These are phyloP conservation scores for Phytophthora ramorum DNA, from an alignment of 352 stramenopile species.

Conservation along the genomic window DNA sequence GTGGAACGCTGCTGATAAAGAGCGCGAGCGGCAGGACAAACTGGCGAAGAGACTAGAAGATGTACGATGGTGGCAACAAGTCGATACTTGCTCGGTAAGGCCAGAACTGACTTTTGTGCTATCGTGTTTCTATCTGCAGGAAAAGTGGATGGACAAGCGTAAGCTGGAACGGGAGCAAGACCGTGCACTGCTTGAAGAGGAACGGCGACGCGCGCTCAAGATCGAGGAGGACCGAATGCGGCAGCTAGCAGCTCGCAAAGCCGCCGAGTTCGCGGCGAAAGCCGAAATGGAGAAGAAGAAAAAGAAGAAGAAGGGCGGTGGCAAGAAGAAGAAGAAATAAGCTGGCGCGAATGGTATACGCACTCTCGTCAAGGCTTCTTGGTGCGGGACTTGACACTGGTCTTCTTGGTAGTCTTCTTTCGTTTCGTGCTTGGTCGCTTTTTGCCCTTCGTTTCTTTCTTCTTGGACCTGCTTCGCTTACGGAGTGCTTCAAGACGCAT, in stretches of 20 bases:
- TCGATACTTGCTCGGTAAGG: neutral
- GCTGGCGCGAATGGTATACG: neutral
- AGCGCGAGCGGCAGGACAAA: slow-evolving; percentile 56
- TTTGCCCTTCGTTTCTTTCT: slow-evolving; percentile 41
- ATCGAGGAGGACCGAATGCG: slow-evolving; percentile 72
- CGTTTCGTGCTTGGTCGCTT: slow-evolving; percentile 27
- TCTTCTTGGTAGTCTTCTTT: slow-evolving; percentile 25
- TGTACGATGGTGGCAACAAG: slow-evolving; percentile 29
- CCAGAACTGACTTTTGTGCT: slow-evolving; percentile 2
- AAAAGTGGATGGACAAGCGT: slow-evolving; percentile 81
- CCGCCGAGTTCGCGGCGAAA: slow-evolving; percentile 72
- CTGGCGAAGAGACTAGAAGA: slow-evolving; percentile 61
- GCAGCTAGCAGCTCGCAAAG: slow-evolving; percentile 73
- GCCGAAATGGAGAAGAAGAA: slow-evolving; percentile 86
- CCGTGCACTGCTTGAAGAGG: slow-evolving; percentile 49
- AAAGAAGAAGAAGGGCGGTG: slow-evolving; percentile 70
- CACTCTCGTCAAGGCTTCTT: slow-evolving; percentile 25
- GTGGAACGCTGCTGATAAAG: slow-evolving; percentile 54
- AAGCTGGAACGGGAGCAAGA: slow-evolving; percentile 63
- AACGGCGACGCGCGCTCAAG: slow-evolving; percentile 60
- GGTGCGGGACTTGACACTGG: slow-evolving; percentile 11
- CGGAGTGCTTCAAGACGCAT: slow-evolving; percentile 39
- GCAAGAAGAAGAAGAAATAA: slow-evolving; percentile 71
- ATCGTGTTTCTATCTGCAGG: slow-evolving; percentile 36
- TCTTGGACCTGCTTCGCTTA: slow-evolving; percentile 32